These are phyloP conservation scores for Monilinia vaccinii-corymbosi DNA, from an alignment of 2,329 filamentous ascomycete genomes.

Conservation along the genomic window DNA sequence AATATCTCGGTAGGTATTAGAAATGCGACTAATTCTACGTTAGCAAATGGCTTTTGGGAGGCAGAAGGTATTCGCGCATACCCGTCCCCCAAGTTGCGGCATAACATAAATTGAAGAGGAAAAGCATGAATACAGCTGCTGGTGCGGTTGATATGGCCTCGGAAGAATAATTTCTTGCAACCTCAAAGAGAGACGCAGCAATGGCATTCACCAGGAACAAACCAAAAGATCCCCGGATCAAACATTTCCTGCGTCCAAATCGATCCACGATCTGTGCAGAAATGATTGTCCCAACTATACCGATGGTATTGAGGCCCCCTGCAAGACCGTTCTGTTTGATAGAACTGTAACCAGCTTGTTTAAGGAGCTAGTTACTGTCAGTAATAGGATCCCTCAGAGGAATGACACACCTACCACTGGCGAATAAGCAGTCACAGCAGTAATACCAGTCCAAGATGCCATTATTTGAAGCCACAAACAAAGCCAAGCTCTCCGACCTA, in stretches of 20 bases:
- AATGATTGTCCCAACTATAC: constrained; percentile 42
- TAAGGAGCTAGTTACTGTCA: constrained; percentile 19
- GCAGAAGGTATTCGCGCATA: background rate
- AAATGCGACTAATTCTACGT: constrained; percentile 33
- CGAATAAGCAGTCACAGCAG: constrained; percentile 28
- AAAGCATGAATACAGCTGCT: constrained; percentile 42
- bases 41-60: background rate
- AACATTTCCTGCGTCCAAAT: constrained; percentile 56
- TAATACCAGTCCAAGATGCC: constrained; percentile 37
- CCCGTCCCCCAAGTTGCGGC: constrained; percentile 40
- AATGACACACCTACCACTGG: constrained; percentile 17
- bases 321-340: constrained; percentile 39
- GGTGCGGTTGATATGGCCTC: constrained; percentile 35
- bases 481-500: constrained; percentile 35
- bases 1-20: constrained; percentile 46
- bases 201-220: constrained; percentile 41
- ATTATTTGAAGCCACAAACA: constrained; percentile 38
- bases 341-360: constrained; percentile 30
- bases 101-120: constrained; percentile 42
- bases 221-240: constrained; percentile 49
- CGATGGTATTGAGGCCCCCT: constrained; percentile 42
- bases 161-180: constrained; percentile 29
- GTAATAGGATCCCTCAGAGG: background rate
- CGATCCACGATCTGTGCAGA: constrained; percentile 51
- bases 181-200: constrained; percentile 35